These are phyloP conservation scores for Creolimax fragrantissima DNA, from an alignment of 78 protist genomes.

Conservation along the genomic window DNA sequence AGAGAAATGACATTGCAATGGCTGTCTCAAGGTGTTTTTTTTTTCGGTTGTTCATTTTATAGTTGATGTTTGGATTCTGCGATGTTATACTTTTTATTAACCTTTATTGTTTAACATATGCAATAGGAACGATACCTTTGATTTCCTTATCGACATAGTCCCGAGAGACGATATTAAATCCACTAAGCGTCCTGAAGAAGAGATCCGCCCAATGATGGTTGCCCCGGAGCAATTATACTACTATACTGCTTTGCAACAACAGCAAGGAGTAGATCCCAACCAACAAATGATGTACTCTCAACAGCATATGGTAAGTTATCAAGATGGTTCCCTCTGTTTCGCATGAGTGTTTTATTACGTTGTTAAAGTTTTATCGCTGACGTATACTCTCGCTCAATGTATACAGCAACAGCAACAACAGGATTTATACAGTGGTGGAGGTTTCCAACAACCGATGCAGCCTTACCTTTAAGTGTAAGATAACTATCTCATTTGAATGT, in stretches of 20 bases:
- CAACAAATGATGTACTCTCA: background rate
- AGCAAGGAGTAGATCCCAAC: background rate
- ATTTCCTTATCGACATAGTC: conserved; percentile 73
- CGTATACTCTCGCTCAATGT: background rate
- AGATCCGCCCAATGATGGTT: background rate
- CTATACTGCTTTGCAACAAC: background rate
- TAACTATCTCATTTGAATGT: too few relatives aligned
- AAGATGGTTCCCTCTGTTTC: background rate
- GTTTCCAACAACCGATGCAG: background rate
- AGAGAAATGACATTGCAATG: conserved; percentile 59
- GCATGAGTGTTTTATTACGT: background rate
- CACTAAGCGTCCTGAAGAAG: conserved; percentile 4
- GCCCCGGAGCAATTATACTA: conserved; percentile 20
- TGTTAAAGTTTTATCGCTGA: background rate
- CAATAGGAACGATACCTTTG: conserved; percentile 46
- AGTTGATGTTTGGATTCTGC: background rate
- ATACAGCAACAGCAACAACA: background rate
- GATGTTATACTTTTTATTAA: background rate
- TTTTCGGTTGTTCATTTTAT: background rate
- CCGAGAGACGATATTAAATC: conserved; percentile 65
- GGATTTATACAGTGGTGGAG: background rate
- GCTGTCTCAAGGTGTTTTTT: conserved; percentile 46
- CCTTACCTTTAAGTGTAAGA: background rate
- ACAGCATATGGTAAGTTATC: background rate
- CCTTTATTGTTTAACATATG: too few relatives aligned